These are phyloP conservation scores for Hygrocybe punicea DNA, from an alignment of 768 basidiomycete species.

Conservation along the genomic window DNA sequence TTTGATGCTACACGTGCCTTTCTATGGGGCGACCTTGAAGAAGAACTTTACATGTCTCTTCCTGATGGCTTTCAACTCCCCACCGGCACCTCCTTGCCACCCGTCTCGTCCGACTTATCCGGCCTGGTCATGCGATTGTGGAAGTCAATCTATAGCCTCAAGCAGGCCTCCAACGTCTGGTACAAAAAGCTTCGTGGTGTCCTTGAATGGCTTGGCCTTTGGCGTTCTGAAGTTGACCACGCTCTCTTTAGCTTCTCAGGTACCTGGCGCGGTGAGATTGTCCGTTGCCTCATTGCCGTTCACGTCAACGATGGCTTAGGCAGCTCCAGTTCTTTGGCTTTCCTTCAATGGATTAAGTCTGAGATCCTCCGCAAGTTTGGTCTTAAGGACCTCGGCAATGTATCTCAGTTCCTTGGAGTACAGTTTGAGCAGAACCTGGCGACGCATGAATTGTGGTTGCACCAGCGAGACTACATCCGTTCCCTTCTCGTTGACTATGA, in stretches of 20 bases:
- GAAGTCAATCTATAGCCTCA: conserved; percentile 34
- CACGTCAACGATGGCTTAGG: conserved; percentile 28
- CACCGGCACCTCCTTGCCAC: not conserved
- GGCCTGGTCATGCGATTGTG: conserved; percentile 14
- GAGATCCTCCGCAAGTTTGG: conserved; percentile 17
- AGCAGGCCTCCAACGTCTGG: conserved; percentile 30
- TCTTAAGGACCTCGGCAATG: conserved; percentile 25
- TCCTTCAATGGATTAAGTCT: conserved; percentile 22
- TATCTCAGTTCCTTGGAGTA: conserved; percentile 33
- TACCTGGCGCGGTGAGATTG: not conserved
- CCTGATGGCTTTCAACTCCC: conserved; percentile 11
- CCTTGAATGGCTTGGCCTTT: conserved; percentile 15
- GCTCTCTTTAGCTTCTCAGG: conserved; percentile 19
- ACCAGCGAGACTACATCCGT: conserved; percentile 1
- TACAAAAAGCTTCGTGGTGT: conserved; percentile 14
- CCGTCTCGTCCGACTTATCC: not conserved
- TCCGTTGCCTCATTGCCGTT: conserved; percentile 17
- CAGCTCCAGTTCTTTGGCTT: conserved; percentile 14
- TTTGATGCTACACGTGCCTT: conserved; percentile 19
- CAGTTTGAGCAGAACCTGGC: conserved; percentile 16
- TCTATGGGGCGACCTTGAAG: conserved; percentile 13
- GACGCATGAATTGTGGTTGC: not conserved
- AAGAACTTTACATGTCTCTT: conserved; percentile 14
- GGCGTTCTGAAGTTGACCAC: conserved; percentile 24
- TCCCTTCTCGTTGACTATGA: not conserved